These are phyloP conservation scores for Pseudoturritis turrita DNA, from an alignment of 345 rosid genomes.

Conservation along the genomic window DNA sequence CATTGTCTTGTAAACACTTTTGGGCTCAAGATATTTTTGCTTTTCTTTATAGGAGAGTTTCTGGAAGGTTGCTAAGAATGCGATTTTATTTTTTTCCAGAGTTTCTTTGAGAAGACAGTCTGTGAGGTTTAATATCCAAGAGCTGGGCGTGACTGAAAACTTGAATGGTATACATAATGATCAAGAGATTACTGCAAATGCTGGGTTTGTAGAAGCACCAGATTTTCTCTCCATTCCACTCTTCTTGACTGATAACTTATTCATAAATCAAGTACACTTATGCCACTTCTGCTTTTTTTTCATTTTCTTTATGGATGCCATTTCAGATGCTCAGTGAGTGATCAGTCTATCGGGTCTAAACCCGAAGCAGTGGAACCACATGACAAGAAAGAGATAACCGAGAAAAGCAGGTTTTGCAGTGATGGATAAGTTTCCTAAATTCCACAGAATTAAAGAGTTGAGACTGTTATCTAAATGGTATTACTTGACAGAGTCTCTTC, in stretches of 20 bases:
- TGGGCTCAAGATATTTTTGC: not conserved
- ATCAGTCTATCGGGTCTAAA: slow-evolving; percentile 30
- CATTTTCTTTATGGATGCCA: not conserved
- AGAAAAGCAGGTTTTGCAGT: slow-evolving; percentile 34
- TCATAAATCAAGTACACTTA: slow-evolving; percentile 1
- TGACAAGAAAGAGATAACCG: slow-evolving; percentile 29
- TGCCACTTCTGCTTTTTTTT: not conserved
- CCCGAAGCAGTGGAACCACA: slow-evolving; percentile 32
- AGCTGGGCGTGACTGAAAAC: slow-evolving; percentile 11
- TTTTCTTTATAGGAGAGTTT: not conserved
- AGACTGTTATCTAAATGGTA: slow-evolving; percentile 6
- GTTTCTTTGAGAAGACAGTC: slow-evolving; percentile 32
- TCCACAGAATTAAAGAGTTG: not conserved
- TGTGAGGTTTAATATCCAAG: slow-evolving; percentile 23
- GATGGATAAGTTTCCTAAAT: not conserved
- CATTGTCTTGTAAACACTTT: not conserved
- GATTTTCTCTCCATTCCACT: not conserved
- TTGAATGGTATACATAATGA: slow-evolving; percentile 11
- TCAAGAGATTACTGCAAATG: slow-evolving; percentile 27
- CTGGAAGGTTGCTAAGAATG: not conserved
- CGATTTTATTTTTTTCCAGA: not conserved
- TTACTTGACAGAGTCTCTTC: slow-evolving; percentile 20
- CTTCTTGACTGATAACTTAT: not conserved
- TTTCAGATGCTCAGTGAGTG: slow-evolving; percentile 26
- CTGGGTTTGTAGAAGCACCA: slow-evolving; percentile 36